Percentiles rank a stretch among this genome's conserved stretches.
Evolutionary conservation across 768 basidiomycete genomes (phyloP).

Genomic region (Suillus subaureus): DNA sequence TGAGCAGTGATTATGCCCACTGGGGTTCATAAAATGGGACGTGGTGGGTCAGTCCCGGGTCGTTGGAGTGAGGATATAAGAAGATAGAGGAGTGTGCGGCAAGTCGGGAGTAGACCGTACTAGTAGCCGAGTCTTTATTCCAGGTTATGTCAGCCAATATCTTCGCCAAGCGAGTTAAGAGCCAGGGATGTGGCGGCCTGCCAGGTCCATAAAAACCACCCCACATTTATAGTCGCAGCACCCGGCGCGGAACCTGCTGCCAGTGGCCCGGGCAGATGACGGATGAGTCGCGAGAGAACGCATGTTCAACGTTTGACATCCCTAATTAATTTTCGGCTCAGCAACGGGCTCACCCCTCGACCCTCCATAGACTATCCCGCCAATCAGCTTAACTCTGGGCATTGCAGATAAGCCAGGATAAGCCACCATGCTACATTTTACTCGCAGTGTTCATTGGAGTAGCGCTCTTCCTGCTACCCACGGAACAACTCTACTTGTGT

Average conservation of each 20-base stretch:
- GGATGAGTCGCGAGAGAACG: not conserved
- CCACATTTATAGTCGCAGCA: not conserved
- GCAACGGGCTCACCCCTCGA: constrained; percentile 2
- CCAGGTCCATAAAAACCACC: not conserved
- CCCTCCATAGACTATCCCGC: not conserved
- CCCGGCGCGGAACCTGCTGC: not conserved
- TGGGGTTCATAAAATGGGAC: constrained; percentile 8
- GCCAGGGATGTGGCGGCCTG: not conserved
- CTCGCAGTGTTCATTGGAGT: no score
- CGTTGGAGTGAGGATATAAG: not conserved
- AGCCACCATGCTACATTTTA: not conserved
- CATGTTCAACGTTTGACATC: not conserved
- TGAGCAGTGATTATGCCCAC: constrained; percentile 1
- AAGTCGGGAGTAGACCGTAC: not conserved
- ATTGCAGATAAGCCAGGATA: not conserved
- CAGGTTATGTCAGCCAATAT: constrained; percentile 6
- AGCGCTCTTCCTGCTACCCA: constrained; percentile 6
- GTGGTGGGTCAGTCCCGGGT: not conserved
- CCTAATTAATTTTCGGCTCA: constrained; percentile 1
- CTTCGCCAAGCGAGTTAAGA: not conserved
- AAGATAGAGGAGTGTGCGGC: constrained; percentile 5
- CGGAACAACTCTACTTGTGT: not conserved
- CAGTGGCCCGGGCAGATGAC: not conserved
- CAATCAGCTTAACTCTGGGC: not conserved
- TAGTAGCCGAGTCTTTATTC: not conserved